Base-by-base conservation (phyloP, 2,329 filamentous ascomycete genomes). In the Penicillium paneum region DNA sequence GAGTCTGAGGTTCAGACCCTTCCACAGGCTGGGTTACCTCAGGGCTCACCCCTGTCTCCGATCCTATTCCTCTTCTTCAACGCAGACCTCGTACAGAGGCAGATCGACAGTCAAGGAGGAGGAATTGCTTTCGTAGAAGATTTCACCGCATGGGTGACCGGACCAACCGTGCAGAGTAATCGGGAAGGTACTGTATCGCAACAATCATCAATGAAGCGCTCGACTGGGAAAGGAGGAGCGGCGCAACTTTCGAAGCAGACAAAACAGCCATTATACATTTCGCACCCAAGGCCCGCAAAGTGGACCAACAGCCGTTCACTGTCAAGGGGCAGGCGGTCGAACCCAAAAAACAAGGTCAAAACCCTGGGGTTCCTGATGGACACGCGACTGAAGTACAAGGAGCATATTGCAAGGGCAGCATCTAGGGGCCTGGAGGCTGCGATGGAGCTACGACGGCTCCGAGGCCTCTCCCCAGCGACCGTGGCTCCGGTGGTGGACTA, bases 231-330 rank as follows among this genome's bases (percentile, higher is more conserved):
- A 57, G 46, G 2, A 62, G 58, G 8, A 70, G 67, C 56, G 64
- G 70, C 34, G 67, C 65, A 38, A 60, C 54, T 1, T 72, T 71
- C 53, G 59, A 70, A 52, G 62, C 60, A 11, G 59, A 65, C 10
- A 71, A 73, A 56, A 73, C 64, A 7, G 46, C 46, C 12, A 29
- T 21, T 4, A 21, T 21, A 21, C 21, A 21, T 21, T 21, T 21
- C 21, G 21, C 21, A 3, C 21, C 21, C 21, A 21, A 21, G 21
- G 4, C 4, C 2, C 4, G 4, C 4, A 21, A 21, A 21, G 2
- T 4, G 4, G 21, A 21, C 21, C 21, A 21, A 3, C 2, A 21
- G 21, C 4, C 21, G 21, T 21, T 21, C 4, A 21, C 4, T 4
- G 4, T 21, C 21, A 21, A 21, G 21, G 21, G 21, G 21, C 21